Evolutionary conservation across 2,329 filamentous ascomycete genomes (phyloP), one percentile per base, ranked within the genome.

Genomic region (Ceratocystis papillata): DNA sequence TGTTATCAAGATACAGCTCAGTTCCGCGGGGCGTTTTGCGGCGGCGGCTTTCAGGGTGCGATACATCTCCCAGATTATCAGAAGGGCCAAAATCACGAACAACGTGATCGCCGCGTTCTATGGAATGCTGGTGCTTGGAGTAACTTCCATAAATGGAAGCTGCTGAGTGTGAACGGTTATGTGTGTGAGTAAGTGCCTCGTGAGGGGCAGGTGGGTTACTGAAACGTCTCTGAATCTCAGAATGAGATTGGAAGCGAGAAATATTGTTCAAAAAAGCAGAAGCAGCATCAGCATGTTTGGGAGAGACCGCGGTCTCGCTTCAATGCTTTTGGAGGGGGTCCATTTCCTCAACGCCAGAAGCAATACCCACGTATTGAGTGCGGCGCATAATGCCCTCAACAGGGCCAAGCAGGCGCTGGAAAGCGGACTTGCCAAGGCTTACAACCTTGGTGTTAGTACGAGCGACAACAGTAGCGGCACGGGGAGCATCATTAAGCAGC

Each of bases 301-400:
- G 45, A 48, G 66, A 50, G 63, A 53, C 57, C 62, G 62, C 63
- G 55, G 25, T 59, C 63, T 65, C 66, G 62, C 46, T 61, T 64
- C 67, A 69, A 66, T 67, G 65, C 48, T 71, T 74, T 69, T 83
- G 79, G 70, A 89, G 77, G 28, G 87, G 87, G 73, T 89, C 87
- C 74, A 88, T 80, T 71, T 85, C 82, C 73, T 88, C 84, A 6
- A 86, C 83, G 5, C 83, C 83, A 25, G 81, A 80, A 74, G 80
- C 81, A 71, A 84, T 79, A 30, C 80, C 81, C 68, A 81, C 78
- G 70, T 87, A 87, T 73, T 80, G 80, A 60, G 83, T 90, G 73
- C 94, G 84, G 75, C 94, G 83, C 89, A 99, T 90, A 74, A 97
- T 95, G 68, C 90, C 87, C 76, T 96, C 91, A 33, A 97, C 92